These are phyloP conservation scores for Platismatia glauca DNA, from an alignment of 495 filamentous ascomycete species.

Conservation along the genomic window DNA sequence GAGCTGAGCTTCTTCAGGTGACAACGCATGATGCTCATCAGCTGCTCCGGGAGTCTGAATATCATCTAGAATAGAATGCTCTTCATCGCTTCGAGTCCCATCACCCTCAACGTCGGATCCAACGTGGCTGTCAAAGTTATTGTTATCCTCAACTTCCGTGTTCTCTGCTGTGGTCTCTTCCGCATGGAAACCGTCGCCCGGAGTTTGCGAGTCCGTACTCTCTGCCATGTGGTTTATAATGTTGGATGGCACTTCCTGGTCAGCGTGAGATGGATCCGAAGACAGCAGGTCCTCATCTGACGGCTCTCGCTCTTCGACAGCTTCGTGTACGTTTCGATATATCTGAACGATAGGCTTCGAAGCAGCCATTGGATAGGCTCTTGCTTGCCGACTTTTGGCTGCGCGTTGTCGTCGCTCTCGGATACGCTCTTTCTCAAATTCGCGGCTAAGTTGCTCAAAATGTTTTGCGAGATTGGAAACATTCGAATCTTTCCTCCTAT, in stretches of 20 bases:
- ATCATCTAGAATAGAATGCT: constrained; percentile 54
- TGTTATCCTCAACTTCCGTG: constrained; percentile 43
- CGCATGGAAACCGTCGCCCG: constrained; percentile 24
- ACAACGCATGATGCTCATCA: constrained; percentile 53
- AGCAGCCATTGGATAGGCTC: constrained; percentile 82
- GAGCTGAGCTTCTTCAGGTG: constrained; percentile 46
- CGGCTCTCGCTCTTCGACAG: constrained; percentile 75
- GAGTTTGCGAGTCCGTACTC: constrained; percentile 16
- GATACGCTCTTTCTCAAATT: constrained; percentile 91
- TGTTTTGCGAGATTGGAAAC: constrained; percentile 87
- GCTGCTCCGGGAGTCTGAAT: constrained; percentile 57
- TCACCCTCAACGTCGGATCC: constrained; percentile 61
- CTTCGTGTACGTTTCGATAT: constrained; percentile 84
- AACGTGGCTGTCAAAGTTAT: constrained; percentile 43
- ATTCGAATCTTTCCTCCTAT: constrained; percentile 55
- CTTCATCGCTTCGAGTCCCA: constrained; percentile 55
- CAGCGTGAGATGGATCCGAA: constrained; percentile 23
- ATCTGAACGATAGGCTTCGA: constrained; percentile 94
- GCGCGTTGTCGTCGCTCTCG: constrained; percentile 75
- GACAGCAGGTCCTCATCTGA: constrained; percentile 49
- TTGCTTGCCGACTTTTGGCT: constrained; percentile 67
- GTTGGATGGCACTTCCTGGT: constrained; percentile 18
- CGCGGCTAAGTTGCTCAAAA: constrained; percentile 90
- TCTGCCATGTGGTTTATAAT: constrained; percentile 23
- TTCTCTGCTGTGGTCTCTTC: constrained; percentile 32